Evolutionary conservation across 2,329 filamentous ascomycete genomes (phyloP), one percentile per base, ranked within the genome.

Genomic region (Orbilia brochopaga): DNA sequence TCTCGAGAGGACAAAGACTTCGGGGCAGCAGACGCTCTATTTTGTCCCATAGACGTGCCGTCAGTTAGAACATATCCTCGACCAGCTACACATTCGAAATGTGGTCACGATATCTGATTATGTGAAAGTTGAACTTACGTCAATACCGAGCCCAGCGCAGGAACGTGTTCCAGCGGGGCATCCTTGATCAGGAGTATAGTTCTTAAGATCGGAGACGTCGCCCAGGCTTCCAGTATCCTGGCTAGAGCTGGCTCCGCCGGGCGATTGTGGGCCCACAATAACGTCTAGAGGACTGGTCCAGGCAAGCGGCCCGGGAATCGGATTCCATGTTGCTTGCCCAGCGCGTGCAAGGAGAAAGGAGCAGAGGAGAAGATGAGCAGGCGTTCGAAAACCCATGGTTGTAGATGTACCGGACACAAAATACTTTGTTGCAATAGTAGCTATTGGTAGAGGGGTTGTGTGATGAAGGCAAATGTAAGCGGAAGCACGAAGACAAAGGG

Each of bases 11-110:
- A 70, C 32, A 13, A 64, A 24, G 23, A 70, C 46, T 5, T 70
- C 42, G 4, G 66, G 66, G 51, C 66, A 70, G n/a, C 66, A 70
- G 54, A 64, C 55, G 27, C 30, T n/a, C 66, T 70, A 42, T 42
- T 13, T 15, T 8, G 8, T 8, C 8, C 37, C 5, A 13, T 13
- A 15, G 13, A 17, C 11, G 27, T 32, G 27, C 17, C 15, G n/a
- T n/a, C 11, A 23, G 46, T 51, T 51, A 51, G 46, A 6, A 21
- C 37, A 37, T 37, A 37, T 37, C 32, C 7, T 37, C n/a, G n/a
- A n/a, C n/a, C n/a, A n/a, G 27, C 27, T 32, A 32, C 27, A 8
- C 3, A 4, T 4, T 32, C 27, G 27, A 32, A 4, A 32, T 32
- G 27, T 8, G 4, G 3, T 3, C 4, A 32, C 4, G 8, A 32